Base-by-base conservation (phyloP, 1,284 basidiomycete genomes). In the Tilletia walkeri region DNA sequence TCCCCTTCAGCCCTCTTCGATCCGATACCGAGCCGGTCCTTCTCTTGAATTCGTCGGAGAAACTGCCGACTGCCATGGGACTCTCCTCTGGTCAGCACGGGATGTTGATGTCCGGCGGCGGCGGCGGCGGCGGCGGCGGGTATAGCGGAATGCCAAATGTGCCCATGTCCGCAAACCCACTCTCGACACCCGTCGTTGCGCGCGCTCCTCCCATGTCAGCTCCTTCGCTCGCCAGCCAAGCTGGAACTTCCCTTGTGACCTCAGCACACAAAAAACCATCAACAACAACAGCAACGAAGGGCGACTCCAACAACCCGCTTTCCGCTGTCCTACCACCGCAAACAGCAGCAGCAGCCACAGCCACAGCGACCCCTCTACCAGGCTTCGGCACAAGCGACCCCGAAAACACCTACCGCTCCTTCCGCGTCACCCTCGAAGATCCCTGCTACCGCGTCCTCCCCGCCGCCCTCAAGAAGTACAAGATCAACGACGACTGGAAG, bases 401-500 rank as follows among this genome's bases (percentile, higher is more conserved):
- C 9, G 59, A 63, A 56, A 86, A 87, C 67, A 84, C 83, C 41
- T 86, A 86, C 73, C 83, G 84, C 67, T 82, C 78, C 48, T 87
- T 88, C 81, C 82, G 85, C 30, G 88, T 88, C 36, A 88, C 92
- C 74, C 85, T 99, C 73, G 95, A 99, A 73, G 96, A 99, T 84
- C 95, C 96, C 0, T 96, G 95, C 69, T 95, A 92, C 90, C 97
- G 96, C 82, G 95, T 99, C 18, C 86, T 99, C 18, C 95, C 96
- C 0, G 95, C 95, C 0, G 96, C 96, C 18, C 86, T 99, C 75
- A 97, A 97, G 86, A 98, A 98, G 85, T 99, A 99, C 85, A 94
- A 94, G 83, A 98, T 99, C 85, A 95, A 95, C 82, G 96, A 99
- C 78, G 95, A 94, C 84, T 99, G 95, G 95, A 91, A 93, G 86